Evolutionary conservation across 148 eudicot species (phyloP), one percentile per base, ranked within the genome.

Genomic region (Selenicereus undatus): DNA sequence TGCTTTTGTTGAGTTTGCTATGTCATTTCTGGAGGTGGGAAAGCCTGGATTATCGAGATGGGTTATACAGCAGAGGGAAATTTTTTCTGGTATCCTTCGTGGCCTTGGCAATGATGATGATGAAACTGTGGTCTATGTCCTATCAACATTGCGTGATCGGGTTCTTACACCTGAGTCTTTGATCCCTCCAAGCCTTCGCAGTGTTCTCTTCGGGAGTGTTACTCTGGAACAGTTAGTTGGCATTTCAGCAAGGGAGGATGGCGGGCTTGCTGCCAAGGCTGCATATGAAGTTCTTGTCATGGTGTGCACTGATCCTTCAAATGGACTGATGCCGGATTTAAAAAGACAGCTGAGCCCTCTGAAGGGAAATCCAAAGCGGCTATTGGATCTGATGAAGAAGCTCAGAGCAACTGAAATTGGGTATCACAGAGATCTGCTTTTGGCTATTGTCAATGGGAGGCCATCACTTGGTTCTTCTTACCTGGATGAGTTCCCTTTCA

Each of bases 21-120:
- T 97, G 95, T 91, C 99, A 13, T 97, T 97, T 91, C 45, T 97
- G 86, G 99, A 94, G 86, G 88, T 84, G 56, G 99, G 98, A 71
- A 90, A 94, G 74, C 90, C 95, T 10, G 88, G 92, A 65, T 89
- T 92, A 83, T 85, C 94, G 81, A 91, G 95, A 85, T 91, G 93
- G 90, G 60, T 94, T 74, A 82, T 97, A 87, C 98, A 92, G 80
- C 91, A 91, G 85, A 94, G 82, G 89, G 94, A 90, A 54, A 85
- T 97, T 84, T 97, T 89, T 84, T 91, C 91, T 0, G 93, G 91
- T 62, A 89, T 97, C 27, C 90, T 97, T 78, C 84, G 95, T 45
- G 98, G 98, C 52, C 84, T 97, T 79, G 97, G 98, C 32, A 85
- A 86, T 81, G 99, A 97, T 81, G 98, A 92, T 78, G 95, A 94